Evolutionary conservation across 2,329 filamentous ascomycete genomes (phyloP).

Genomic region (Venturia carpophila): DNA sequence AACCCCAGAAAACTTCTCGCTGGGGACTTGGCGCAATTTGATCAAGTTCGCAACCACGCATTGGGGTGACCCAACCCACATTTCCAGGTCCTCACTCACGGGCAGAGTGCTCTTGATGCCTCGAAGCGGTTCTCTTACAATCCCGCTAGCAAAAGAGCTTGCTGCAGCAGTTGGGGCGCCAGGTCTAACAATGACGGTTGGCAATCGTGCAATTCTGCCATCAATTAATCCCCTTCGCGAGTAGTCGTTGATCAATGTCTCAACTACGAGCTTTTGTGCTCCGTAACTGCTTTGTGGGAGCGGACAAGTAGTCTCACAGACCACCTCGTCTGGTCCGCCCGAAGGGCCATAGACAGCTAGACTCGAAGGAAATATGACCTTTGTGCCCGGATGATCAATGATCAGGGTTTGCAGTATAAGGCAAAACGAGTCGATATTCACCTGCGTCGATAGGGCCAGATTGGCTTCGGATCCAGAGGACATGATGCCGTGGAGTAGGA

Average conservation of each 20-base stretch:
- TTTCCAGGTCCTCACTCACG: constrained; percentile 43
- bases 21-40: constrained; percentile 43
- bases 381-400: constrained; percentile 42
- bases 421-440: constrained; percentile 55
- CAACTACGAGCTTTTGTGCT: constrained; percentile 55
- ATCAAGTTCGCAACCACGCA: constrained; percentile 49
- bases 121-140: constrained; percentile 55
- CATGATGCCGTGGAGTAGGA: constrained; percentile 62
- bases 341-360: constrained; percentile 53
- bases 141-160: constrained; percentile 56
- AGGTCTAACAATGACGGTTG: constrained; percentile 54
- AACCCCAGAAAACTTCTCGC: constrained; percentile 37
- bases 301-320: constrained; percentile 45
- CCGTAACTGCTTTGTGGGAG: constrained; percentile 57
- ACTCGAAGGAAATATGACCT: constrained; percentile 54
- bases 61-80: constrained; percentile 51
- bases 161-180: constrained; percentile 54
- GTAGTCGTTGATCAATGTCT: constrained; percentile 56
- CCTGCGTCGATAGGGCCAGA: constrained; percentile 50
- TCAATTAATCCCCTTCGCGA: constrained; percentile 52
- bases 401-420: constrained; percentile 47
- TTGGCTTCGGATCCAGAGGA: constrained; percentile 55
- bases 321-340: constrained; percentile 33
- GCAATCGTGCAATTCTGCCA: constrained; percentile 51
- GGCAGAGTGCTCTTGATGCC: constrained; percentile 46